Percentiles rank a stretch among this genome's conserved stretches.
phyloP scores from a whole-genome alignment of 2,329 filamentous ascomycete species.

The Knufia fluminis region DNA sequence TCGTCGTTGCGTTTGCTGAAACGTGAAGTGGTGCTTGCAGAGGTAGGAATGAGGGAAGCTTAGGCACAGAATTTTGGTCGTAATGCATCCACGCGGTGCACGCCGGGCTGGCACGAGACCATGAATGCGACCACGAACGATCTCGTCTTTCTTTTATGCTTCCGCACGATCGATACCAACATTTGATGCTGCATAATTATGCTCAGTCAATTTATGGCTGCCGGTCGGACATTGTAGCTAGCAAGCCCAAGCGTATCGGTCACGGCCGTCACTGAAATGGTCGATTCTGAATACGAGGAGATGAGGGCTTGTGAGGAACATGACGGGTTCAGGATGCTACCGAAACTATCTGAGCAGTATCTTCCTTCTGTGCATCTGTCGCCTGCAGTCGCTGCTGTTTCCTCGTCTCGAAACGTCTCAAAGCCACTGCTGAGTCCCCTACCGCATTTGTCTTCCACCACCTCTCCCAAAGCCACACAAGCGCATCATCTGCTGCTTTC shows the following conservation, averaged over 20 bases:
- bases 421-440: slow-evolving; percentile 14
- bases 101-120: no score
- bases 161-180: no score
- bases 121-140: no score
- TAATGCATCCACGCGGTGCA: no score
- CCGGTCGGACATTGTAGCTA: no score
- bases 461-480: slow-evolving; percentile 65
- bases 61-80: not conserved
- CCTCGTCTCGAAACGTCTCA: slow-evolving; percentile 14
- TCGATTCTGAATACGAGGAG: no score
- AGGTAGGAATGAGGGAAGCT: not conserved
- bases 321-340: not conserved
- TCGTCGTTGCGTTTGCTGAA: not conserved
- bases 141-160: no score
- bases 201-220: no score
- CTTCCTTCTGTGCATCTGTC: not conserved
- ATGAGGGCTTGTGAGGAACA: no score
- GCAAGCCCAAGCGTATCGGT: no score
- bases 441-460: slow-evolving; percentile 21
- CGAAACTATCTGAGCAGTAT: not conserved
- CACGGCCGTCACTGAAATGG: no score
- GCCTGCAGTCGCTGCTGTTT: not conserved
- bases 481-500: slow-evolving; percentile 52
- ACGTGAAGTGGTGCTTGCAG: not conserved
- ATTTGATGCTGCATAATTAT: no score